Evolutionary conservation across 768 basidiomycete genomes (phyloP), one percentile per base, ranked within the genome.

Genomic region (Tephrocybe sp.): DNA sequence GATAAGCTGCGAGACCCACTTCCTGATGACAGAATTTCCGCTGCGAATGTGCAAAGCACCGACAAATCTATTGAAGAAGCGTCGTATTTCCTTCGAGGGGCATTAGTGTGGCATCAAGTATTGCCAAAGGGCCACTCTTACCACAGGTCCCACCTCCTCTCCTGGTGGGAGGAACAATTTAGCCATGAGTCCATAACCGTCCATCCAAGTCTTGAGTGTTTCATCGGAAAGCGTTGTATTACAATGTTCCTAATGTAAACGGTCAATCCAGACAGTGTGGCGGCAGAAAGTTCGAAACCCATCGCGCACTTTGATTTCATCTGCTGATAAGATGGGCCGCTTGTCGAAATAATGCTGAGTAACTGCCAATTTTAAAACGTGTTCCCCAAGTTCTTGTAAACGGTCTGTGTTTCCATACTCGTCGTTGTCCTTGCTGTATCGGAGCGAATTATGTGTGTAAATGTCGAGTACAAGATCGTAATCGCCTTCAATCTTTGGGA

Each of bases 31-130:
- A 3, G 58, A 37, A 29, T 78, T 59, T 18, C 85, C 86, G 46
- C 71, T 76, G 43, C 79, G 77, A n/a, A 76, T 68, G 61, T 78
- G 83, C 11, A 84, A 63, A n/a, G 83, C 86, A 8, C 84, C 86
- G 11, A 87, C 69, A 54, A 86, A 87, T 16, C 78, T 77, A 57
- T 77, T 58, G 54, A 85, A 85, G 42, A 83, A 75, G 37, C 63
- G 66, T 22, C 70, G 70, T 46, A 79, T 75, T 64, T 83, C 83
- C 84, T 87, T 53, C 15, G 25, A 27, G 48, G 29, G 24, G 15
- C 42, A 40, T 31, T 47, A 3, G 5, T 33, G 18, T 25, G 16
- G 10, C 11, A 15, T 22, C 4, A 40, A 2, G 12, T 1, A 21
- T 15, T 38, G 38, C 33, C 21, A n/a, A n/a, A n/a, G n/a, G n/a